Evolutionary conservation across 306 rosid species (phyloP).

Genomic region (Cicer yamashitae): DNA sequence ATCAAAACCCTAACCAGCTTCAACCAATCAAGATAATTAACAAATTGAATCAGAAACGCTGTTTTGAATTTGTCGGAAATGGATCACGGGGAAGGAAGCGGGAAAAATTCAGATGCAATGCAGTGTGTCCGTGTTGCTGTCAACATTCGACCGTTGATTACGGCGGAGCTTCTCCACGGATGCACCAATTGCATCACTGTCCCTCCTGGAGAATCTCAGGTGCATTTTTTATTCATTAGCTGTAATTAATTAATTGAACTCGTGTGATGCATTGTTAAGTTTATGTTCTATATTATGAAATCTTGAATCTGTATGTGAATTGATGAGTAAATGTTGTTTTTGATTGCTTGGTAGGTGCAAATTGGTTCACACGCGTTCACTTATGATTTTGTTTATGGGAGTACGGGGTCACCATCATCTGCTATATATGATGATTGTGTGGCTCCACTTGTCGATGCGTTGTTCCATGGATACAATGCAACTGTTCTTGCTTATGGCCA

Average conservation of each 20-base stretch:
- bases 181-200: constrained; percentile 91
- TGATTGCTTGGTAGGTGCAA: constrained; percentile 62
- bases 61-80: constrained; percentile 46
- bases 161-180: constrained; percentile 80
- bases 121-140: constrained; percentile 90
- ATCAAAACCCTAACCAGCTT: constrained; percentile 33
- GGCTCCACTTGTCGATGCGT: constrained; percentile 86
- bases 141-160: constrained; percentile 81
- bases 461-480: constrained; percentile 88
- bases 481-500: constrained; percentile 98
- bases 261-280: neutral
- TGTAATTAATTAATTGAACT: neutral
- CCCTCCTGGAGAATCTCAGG: constrained; percentile 92
- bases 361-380: constrained; percentile 90
- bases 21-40: neutral
- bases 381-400: constrained; percentile 79
- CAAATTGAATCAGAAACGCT: no score
- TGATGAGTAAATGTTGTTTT: neutral
- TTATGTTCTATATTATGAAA: neutral
- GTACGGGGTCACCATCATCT: constrained; percentile 56
- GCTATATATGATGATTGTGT: constrained; percentile 77
- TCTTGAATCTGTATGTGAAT: neutral
- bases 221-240: neutral
- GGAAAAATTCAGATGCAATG: constrained; percentile 54
- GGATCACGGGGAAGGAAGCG: constrained; percentile 63